Base-by-base conservation (phyloP, 1,284 basidiomycete genomes). In the Ustilago xerochloae region DNA sequence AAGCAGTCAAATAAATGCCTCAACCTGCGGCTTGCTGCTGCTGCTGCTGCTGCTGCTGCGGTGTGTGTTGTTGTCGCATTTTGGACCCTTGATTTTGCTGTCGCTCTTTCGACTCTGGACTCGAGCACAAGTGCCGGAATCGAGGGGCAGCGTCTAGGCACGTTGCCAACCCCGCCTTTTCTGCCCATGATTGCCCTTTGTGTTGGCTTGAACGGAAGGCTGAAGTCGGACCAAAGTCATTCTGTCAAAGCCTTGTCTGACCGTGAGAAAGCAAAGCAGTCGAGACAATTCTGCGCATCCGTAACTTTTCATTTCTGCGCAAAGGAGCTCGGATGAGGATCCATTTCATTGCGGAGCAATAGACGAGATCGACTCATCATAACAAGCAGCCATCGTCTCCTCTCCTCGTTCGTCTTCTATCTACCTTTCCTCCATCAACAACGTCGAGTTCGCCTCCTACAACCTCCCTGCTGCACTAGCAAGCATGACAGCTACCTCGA, bases 71-170 rank as follows among this genome's bases (percentile, higher is more conserved):
- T 59, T 59, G 57, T 50, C 18, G 16, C 15, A 16, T 32, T 36
- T 60, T 54, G 51, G 45, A 61, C 59, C 59, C 59, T 61, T 38
- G 51, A 61, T 53, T 48, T 33, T 46, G 35, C 35, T 36, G 35
- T 36, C 13, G 3, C n/a, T 24, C 26, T 24, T 29, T 46, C 24
- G 6, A n/a, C 6, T 20, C 32, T 51, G 24, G 36, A 51, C 15
- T 22, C 15, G 33, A 45, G 43, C 43, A 26, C 22, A 45, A 45
- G 26, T 28, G 43, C 43, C 43, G 16, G 6, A n/a, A n/a, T n/a
- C n/a, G n/a, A 6, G n/a, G 35, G 35, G 18, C 6, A 36, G 35
- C 35, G 8, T n/a, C n/a, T n/a, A n/a, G n/a, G n/a, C n/a, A n/a
- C n/a, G n/a, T n/a, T n/a, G n/a, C 8, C 15, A 16, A 9, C 35